Conservation (phyloP, 768 basidiomycete genomes). For the Mycena sanguinolenta region DNA sequence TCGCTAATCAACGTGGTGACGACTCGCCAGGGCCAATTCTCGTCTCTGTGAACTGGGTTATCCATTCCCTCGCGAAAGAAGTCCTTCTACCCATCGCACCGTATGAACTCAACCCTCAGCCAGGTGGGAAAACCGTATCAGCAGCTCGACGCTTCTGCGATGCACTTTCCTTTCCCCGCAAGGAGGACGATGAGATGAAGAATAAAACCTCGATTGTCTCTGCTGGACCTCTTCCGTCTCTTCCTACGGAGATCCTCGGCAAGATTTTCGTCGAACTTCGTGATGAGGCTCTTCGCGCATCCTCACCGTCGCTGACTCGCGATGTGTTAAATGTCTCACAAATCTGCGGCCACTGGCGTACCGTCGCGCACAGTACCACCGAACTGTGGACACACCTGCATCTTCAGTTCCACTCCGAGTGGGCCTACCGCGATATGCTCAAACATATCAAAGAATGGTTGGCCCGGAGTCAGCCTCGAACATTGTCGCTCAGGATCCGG, state of each 20-base stretch:
- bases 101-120: neutral
- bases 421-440: neutral
- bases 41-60: neutral
- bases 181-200: neutral
- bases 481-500: neutral
- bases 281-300: neutral
- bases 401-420: neutral
- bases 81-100: neutral
- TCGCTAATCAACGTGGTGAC: neutral
- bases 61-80: neutral
- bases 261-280: conserved; percentile 9
- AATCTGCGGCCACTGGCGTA: conserved; percentile 15
- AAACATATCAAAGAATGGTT: neutral
- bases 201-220: neutral
- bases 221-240: neutral
- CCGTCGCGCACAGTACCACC: neutral
- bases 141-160: conserved; percentile 9
- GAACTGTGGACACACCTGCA: conserved; percentile 7
- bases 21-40: neutral
- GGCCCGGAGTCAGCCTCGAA: neutral
- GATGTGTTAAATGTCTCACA: neutral
- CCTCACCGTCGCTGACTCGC: neutral
- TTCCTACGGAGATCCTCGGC: conserved; percentile 14
- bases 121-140: neutral
- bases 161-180: neutral